A percentile compares a stretch with the other conserved stretches of the same genome.
phyloP scores from a whole-genome alignment of 2,329 filamentous ascomycete species.

The Claviceps fusiformis region DNA sequence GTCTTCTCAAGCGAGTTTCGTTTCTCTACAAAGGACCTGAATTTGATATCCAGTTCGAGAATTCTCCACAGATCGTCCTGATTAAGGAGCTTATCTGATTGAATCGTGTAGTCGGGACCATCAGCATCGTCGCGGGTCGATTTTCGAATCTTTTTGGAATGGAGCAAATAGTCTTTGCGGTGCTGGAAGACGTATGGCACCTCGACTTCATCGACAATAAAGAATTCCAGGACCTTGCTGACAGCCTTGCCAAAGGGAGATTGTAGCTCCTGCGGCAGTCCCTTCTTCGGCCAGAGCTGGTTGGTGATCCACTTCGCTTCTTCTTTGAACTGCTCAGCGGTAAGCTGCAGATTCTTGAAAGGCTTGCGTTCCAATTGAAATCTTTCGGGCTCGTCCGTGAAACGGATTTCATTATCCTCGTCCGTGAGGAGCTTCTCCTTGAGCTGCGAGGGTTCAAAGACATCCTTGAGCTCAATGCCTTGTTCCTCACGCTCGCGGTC shows the following conservation, averaged over 20 bases:
- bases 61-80: conserved; percentile 94
- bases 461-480: conserved; percentile 85
- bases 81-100: conserved; percentile 75
- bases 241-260: conserved; percentile 79
- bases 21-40: conserved; percentile 84
- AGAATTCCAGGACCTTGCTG: conserved; percentile 85
- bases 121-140: conserved; percentile 52
- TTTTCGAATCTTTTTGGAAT: conserved; percentile 59
- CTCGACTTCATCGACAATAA: conserved; percentile 87
- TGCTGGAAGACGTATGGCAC: conserved; percentile 98
- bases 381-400: conserved; percentile 81
- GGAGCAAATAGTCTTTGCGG: conserved; percentile 92
- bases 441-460: conserved; percentile 93
- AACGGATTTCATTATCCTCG: conserved; percentile 82
- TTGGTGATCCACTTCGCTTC: conserved; percentile 87
- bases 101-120: conserved; percentile 57
- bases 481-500: conserved; percentile 67
- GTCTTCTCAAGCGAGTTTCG: conserved; percentile 71
- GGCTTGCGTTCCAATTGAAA: conserved; percentile 84
- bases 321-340: conserved; percentile 75
- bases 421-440: conserved; percentile 91
- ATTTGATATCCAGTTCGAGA: conserved; percentile 88
- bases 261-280: conserved; percentile 56
- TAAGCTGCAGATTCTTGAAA: conserved; percentile 70
- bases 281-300: conserved; percentile 79